A percentile compares a stretch with the other conserved stretches of the same genome.
phyloP scores from a whole-genome alignment of 805 yeast species.

The Blastobotrys terrestris region DNA sequence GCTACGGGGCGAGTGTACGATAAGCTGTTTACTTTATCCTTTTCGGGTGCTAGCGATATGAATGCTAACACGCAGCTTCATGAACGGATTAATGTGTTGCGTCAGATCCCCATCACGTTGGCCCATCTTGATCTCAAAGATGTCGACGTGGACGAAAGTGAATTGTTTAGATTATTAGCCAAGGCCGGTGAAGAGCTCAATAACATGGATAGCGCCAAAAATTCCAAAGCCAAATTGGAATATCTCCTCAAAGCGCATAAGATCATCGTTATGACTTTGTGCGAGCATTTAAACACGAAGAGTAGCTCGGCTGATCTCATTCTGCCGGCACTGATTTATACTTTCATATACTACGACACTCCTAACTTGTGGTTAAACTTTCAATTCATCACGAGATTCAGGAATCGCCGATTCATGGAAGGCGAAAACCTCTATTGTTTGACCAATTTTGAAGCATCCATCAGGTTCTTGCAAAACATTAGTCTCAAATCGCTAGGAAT shows the following conservation, averaged over 20 bases:
- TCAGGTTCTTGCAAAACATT: conserved; percentile 32
- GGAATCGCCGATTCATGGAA: conserved; percentile 28
- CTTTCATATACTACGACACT: conserved; percentile 28
- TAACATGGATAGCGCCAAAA: conserved; percentile 24
- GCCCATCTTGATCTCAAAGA: conserved; percentile 27
- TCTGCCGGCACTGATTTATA: conserved; percentile 34
- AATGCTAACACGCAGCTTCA: conserved; percentile 22
- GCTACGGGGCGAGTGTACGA: conserved; percentile 32
- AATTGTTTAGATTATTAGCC: conserved; percentile 9
- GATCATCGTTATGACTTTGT: conserved; percentile 29
- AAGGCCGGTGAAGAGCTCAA: conserved; percentile 16
- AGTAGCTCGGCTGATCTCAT: conserved; percentile 33
- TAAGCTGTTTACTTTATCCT: conserved; percentile 30
- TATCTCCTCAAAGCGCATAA: conserved; percentile 32
- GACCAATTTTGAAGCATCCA: conserved; percentile 40
- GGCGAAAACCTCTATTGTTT: conserved; percentile 38
- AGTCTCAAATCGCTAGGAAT: conserved; percentile 29
- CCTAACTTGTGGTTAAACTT: conserved; percentile 33
- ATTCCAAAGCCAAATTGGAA: conserved; percentile 32
- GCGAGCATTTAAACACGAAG: conserved; percentile 15
- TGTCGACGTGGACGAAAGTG: conserved; percentile 14
- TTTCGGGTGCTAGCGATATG: conserved; percentile 25
- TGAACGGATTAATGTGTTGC: conserved; percentile 25
- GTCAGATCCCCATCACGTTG: conserved; percentile 23
- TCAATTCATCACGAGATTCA: conserved; percentile 34